A percentile compares a stretch with the other conserved stretches of the same genome.
phyloP scores from a whole-genome alignment of 108 stramenopile species.

The Mediolabrus comicus region DNA sequence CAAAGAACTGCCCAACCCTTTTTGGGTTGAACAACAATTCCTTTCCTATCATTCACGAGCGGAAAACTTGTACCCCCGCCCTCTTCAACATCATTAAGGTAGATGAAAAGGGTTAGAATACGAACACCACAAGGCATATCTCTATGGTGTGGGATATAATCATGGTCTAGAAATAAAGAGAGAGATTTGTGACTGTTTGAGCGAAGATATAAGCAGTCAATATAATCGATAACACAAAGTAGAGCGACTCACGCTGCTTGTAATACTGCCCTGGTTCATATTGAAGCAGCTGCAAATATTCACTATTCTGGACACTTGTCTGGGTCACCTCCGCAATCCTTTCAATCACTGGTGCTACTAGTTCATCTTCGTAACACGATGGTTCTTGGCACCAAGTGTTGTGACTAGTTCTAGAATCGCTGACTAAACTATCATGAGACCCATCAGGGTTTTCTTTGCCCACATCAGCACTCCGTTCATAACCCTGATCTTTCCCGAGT shows the following conservation, averaged over 20 bases:
- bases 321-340: slow-evolving; percentile 5
- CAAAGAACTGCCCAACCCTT: slow-evolving; percentile 75
- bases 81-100: slow-evolving; percentile 85
- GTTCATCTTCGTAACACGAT: slow-evolving; percentile 25
- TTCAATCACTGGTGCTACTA: slow-evolving; percentile 7
- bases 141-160: slow-evolving; percentile 48
- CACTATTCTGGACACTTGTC: slow-evolving; percentile 26
- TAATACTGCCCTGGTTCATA: slow-evolving; percentile 62
- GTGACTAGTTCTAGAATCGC: slow-evolving; percentile 26
- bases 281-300: slow-evolving; percentile 67
- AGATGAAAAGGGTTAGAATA: slow-evolving; percentile 83
- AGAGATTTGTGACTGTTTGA: background rate
- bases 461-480: slow-evolving; percentile 81
- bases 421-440: slow-evolving; percentile 51
- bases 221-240: background rate
- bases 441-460: slow-evolving; percentile 68
- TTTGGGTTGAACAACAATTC: slow-evolving; percentile 69
- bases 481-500: slow-evolving; percentile 62
- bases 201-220: background rate
- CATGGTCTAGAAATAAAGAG: no score
- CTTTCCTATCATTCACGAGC: slow-evolving; percentile 23
- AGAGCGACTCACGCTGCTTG: background rate
- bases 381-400: slow-evolving; percentile 49
- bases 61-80: slow-evolving; percentile 88
- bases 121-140: slow-evolving; percentile 71